phyloP scores from a whole-genome alignment of 495 filamentous ascomycete genomes.

The Daldinia decipiens region DNA sequence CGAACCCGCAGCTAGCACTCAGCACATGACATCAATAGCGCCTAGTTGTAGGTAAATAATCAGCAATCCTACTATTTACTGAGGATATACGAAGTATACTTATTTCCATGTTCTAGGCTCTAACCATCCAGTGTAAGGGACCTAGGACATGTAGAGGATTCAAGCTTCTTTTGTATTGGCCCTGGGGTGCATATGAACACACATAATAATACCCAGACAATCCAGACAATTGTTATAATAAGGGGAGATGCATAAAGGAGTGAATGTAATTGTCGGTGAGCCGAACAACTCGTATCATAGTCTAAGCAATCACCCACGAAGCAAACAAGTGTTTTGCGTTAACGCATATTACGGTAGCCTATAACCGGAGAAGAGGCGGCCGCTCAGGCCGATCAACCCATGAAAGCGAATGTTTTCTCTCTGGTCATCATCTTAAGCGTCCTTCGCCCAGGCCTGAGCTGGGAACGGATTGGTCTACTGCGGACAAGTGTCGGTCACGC shows the following conservation, averaged over 20 bases:
- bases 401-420: background rate
- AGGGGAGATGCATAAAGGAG: slow-evolving; percentile 18
- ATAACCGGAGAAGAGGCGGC: background rate
- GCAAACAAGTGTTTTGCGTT: slow-evolving; percentile 29
- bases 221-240: background rate
- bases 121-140: background rate
- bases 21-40: slow-evolving; percentile 36
- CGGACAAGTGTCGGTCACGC: slow-evolving; percentile 29
- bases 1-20: slow-evolving; percentile 33
- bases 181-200: slow-evolving; percentile 39
- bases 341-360: background rate
- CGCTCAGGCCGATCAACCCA: background rate
- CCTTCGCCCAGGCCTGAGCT: background rate
- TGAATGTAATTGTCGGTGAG: slow-evolving; percentile 35
- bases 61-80: slow-evolving; percentile 7
- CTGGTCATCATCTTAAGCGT: slow-evolving; percentile 3
- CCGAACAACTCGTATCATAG: slow-evolving; percentile 11
- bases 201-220: slow-evolving; percentile 15
- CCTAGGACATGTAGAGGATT: slow-evolving; percentile 37
- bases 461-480: slow-evolving; percentile 7
- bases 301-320: slow-evolving; percentile 35
- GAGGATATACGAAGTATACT: slow-evolving; percentile 20
- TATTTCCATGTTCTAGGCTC: background rate
- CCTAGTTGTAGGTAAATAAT: slow-evolving; percentile 7
- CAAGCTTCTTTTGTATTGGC: slow-evolving; percentile 46